Evolutionary conservation across 148 eudicot species (phyloP).

Genomic region (Rhododendron griersonianum): DNA sequence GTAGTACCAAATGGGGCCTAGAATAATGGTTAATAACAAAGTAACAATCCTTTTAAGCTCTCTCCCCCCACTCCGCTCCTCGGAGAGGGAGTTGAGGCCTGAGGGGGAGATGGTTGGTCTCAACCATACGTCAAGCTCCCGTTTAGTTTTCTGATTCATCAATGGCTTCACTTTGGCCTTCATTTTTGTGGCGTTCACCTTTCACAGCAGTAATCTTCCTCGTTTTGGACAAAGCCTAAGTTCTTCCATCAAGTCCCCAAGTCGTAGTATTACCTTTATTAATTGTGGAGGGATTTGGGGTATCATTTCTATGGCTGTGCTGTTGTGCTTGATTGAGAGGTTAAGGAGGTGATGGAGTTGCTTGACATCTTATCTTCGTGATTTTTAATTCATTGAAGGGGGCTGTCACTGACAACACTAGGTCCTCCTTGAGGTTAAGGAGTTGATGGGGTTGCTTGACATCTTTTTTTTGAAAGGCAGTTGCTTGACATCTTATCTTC

Average conservation of each 20-base stretch:
- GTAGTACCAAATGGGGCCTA: neutral
- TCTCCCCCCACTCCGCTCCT: too few species aligned
- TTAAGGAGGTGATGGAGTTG: neutral
- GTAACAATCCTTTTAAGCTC: neutral
- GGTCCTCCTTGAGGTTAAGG: neutral
- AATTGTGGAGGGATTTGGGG: neutral
- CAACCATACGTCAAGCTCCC: too few species aligned
- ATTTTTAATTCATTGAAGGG: neutral
- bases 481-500: neutral
- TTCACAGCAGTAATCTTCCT: neutral
- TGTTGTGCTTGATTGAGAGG: constrained; percentile 6
- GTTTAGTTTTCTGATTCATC: neutral
- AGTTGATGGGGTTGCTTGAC: neutral
- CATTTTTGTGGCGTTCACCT: neutral
- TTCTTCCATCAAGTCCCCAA: neutral
- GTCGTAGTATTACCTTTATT: neutral
- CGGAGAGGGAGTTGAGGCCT: neutral
- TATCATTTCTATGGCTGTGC: neutral
- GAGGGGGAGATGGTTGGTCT: neutral
- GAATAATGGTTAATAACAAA: neutral
- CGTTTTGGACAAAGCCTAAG: neutral
- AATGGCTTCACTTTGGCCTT: neutral
- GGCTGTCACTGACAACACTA: neutral
- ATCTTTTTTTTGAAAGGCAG: neutral
- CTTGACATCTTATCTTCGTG: neutral